Evolutionary conservation across 2,329 filamentous ascomycete species (phyloP).

Genomic region (Talaromyces sp.): DNA sequence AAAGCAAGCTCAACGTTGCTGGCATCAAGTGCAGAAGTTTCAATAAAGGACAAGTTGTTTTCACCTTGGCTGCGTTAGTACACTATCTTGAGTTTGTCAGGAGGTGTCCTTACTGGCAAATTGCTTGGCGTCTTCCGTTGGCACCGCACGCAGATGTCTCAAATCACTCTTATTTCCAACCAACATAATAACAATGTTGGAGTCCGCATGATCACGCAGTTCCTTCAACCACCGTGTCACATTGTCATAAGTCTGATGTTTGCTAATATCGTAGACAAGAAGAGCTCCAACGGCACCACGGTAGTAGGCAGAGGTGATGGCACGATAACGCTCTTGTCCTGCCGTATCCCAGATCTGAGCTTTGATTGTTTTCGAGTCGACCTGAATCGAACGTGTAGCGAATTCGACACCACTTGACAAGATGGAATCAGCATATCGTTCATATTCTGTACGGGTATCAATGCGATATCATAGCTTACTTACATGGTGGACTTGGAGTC

Average conservation of each 20-base stretch:
- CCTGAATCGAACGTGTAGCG: slow-evolving; percentile 95
- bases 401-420: slow-evolving; percentile 76
- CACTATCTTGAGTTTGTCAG: slow-evolving; percentile 2
- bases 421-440: neutral
- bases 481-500: slow-evolving; percentile 96
- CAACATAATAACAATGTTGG: slow-evolving; percentile 99
- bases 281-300: slow-evolving; percentile 94
- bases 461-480: neutral
- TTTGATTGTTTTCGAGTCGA: slow-evolving; percentile 99
- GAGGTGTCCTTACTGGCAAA: slow-evolving; percentile 78
- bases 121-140: slow-evolving; percentile 94
- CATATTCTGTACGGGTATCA: neutral
- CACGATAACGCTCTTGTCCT: slow-evolving; percentile 96
- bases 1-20: slow-evolving; percentile 99
- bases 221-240: slow-evolving; percentile 99
- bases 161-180: slow-evolving; percentile 99
- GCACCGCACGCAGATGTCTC: slow-evolving; percentile 92
- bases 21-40: slow-evolving; percentile 96
- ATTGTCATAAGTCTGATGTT: slow-evolving; percentile 98
- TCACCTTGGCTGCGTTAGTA: slow-evolving; percentile 59
- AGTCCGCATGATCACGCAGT: slow-evolving; percentile 93
- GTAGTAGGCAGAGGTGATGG: slow-evolving; percentile 99
- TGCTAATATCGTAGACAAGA: slow-evolving; percentile 99
- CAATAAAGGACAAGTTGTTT: slow-evolving; percentile 97
- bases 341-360: slow-evolving; percentile 99